A percentile compares a stretch with the other conserved stretches of the same genome.
phyloP scores from a whole-genome alignment of 495 filamentous ascomycete species.

The Neurospora cerealis region DNA sequence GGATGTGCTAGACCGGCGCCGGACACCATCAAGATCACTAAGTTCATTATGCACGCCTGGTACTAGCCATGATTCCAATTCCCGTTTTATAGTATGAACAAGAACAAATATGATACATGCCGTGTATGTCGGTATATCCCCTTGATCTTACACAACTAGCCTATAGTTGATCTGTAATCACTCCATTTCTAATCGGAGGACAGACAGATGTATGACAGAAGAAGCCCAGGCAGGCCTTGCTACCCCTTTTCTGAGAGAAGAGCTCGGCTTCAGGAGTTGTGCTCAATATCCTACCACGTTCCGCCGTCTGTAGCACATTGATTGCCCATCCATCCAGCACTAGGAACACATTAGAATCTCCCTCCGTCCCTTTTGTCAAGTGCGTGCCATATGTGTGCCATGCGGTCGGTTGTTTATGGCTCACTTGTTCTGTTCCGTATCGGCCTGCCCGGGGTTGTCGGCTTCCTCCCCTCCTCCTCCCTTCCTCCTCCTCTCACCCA shows the following conservation, averaged over 20 bases:
- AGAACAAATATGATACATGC: background rate
- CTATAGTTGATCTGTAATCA: background rate
- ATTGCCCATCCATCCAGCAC: background rate
- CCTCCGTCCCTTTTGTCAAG: background rate
- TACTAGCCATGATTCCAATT: background rate
- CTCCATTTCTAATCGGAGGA: background rate
- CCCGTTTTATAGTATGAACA: background rate
- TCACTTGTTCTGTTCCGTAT: background rate
- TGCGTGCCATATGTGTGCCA: background rate
- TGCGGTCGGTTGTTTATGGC: background rate
- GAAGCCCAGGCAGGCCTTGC: background rate
- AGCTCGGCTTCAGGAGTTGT: background rate
- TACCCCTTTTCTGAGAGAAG: background rate
- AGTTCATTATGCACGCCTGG: background rate
- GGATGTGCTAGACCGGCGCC: too few relatives aligned
- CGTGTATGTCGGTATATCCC: background rate
- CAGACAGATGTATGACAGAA: background rate
- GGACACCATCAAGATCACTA: background rate
- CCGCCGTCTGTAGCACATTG: background rate
- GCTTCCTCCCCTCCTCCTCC: background rate
- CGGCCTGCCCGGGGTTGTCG: background rate
- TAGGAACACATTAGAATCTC: background rate
- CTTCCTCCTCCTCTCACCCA: background rate
- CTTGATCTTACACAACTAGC: background rate
- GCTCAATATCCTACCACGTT: background rate